Evolutionary conservation across 257 asterid species (phyloP).

Genomic region (Nicotiana knightiana): DNA sequence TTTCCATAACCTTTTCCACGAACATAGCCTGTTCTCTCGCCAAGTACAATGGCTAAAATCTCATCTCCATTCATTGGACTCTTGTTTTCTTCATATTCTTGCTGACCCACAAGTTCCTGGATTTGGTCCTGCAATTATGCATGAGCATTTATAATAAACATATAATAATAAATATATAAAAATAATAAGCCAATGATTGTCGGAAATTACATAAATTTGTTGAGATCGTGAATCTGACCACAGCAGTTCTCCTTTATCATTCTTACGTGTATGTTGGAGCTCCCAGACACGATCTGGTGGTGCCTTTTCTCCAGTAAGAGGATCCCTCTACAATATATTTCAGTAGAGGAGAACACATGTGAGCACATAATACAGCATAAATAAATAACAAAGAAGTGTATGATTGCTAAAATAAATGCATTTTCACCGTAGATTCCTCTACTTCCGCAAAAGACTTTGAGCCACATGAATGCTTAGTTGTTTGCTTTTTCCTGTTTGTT

Average conservation of each 20-base stretch:
- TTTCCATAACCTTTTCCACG: conserved; percentile 13
- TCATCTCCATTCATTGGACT: conserved; percentile 6
- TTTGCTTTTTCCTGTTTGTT: conserved; percentile 10
- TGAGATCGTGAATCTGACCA: conserved; percentile 6
- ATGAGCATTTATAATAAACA: background rate
- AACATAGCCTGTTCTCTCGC: conserved; percentile 6
- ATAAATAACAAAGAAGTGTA: background rate
- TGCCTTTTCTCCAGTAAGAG: conserved; percentile 7
- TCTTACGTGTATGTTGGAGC: conserved; percentile 13
- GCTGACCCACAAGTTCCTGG: conserved; percentile 5
- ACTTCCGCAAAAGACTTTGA: conserved; percentile 11
- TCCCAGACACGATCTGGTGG: conserved; percentile 12
- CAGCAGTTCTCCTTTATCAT: conserved; percentile 4
- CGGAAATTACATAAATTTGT: background rate
- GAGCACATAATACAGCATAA: background rate
- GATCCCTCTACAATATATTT: conserved; percentile 4
- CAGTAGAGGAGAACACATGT: background rate
- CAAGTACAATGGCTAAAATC: background rate
- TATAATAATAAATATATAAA: background rate
- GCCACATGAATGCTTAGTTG: conserved; percentile 6
- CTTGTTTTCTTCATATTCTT: background rate
- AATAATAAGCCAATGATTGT: background rate
- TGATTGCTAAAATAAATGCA: background rate
- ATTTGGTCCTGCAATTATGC: conserved; percentile 2
- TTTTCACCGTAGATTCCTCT: conserved; percentile 4